Percentiles rank a stretch among this genome's conserved stretches.
phyloP scores from a whole-genome alignment of 148 eudicot species.

The Chenopodium album region DNA sequence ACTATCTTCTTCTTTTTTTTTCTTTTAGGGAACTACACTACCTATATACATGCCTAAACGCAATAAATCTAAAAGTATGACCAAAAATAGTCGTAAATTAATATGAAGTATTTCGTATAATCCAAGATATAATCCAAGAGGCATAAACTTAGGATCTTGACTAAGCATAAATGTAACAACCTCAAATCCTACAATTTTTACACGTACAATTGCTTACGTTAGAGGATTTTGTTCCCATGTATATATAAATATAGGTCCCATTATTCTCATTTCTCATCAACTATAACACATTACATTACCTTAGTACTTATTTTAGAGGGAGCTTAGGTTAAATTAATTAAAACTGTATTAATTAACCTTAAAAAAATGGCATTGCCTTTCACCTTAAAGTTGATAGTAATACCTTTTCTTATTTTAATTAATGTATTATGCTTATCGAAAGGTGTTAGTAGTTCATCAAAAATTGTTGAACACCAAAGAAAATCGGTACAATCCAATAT shows the following conservation, averaged over 20 bases:
- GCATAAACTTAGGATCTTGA: slow-evolving; percentile 18
- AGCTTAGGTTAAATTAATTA: not conserved
- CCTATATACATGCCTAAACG: not conserved
- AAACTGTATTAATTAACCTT: not conserved
- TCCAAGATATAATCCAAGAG: not conserved
- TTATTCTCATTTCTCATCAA: not conserved
- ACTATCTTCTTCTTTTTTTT: not conserved
- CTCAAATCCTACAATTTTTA: not conserved
- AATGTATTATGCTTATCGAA: slow-evolving; percentile 10
- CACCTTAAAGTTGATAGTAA: slow-evolving; percentile 3
- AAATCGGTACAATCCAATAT: not conserved
- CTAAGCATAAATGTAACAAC: not conserved
- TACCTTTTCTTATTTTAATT: slow-evolving; percentile 5
- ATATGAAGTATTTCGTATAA: too few relatives aligned
- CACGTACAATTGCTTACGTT: slow-evolving; percentile 13
- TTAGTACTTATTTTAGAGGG: not conserved
- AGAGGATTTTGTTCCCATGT: not conserved
- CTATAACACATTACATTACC: not conserved
- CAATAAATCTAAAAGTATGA: not conserved
- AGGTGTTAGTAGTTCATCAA: not conserved
- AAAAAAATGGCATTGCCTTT: not conserved
- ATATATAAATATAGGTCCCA: slow-evolving; percentile 4
- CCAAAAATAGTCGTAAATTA: not conserved
- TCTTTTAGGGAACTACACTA: not conserved
- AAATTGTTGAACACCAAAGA: not conserved